Evolutionary conservation across 208 protist genomes (phyloP), one percentile per base, ranked within the genome.

Genomic region (Trypanosoma mega): DNA sequence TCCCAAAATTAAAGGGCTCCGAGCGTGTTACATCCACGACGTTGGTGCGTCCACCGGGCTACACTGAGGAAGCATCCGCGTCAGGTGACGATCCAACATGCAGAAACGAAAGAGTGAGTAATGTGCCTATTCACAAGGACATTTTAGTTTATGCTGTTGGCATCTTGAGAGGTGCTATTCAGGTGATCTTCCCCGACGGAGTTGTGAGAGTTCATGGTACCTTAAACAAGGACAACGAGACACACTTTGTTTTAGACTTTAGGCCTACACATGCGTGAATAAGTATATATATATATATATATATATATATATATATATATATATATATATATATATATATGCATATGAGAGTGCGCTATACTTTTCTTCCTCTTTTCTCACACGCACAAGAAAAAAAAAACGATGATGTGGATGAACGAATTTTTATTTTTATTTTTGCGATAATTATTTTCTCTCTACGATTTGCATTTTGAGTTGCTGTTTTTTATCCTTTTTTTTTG

Each of bases 201-300:
- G 27, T 51, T n/a, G 54, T 93, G 21, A 75, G 43, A 39, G 57
- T 72, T 41, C 50, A 72, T 16, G 82, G 74, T 36, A 78, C 50
- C 3, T 43, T 82, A 41, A 82, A 79, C 18, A 78, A 74, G 21
- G 76, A 86, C 24, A 75, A 76, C 14, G 82, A 93, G 51, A 79
- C 74, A 6, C 71, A 86, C 21, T 88, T 93, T 66, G 53, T 82
- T 12, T 61, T 93, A 18, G 74, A 82, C 30, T 93, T 93, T 64
- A 69, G 64, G 51, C 30, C 31, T 30, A 9, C 23, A 41, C 20
- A 29, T 46, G 12, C 36, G 26, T 66, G 24, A 66, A 23, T 46
- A 34, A 21, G 31, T 29, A 0, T 31, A 30, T 27, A 46, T 51
- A 6, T 30, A 3, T 3, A 8, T 30, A 33, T 21, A 36, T 7